These are phyloP conservation scores for Pythium coloratum DNA, from an alignment of 352 stramenopile species.

Conservation along the genomic window DNA sequence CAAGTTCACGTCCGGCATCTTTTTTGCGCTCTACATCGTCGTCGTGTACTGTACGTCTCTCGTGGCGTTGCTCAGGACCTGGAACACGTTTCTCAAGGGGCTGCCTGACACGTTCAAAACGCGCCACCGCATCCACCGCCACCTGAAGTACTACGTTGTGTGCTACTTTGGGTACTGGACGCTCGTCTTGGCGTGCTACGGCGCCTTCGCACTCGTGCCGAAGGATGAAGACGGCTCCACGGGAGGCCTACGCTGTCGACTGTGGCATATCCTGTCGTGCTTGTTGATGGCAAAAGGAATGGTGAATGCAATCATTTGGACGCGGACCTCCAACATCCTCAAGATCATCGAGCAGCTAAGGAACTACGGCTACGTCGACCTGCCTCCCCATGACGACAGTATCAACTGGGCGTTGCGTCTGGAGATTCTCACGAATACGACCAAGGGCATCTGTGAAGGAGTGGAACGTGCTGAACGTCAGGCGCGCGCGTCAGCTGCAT, in stretches of 20 bases:
- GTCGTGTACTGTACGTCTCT: constrained; percentile 80
- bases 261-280: constrained; percentile 75
- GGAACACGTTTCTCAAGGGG: constrained; percentile 79
- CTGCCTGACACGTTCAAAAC: constrained; percentile 76
- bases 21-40: constrained; percentile 83
- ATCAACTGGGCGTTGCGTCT: constrained; percentile 88
- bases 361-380: constrained; percentile 52
- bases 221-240: constrained; percentile 19
- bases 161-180: constrained; percentile 89
- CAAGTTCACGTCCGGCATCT: constrained; percentile 59
- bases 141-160: constrained; percentile 88
- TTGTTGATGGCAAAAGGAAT: constrained; percentile 75
- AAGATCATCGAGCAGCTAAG: constrained; percentile 73
- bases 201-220: constrained; percentile 63
- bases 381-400: constrained; percentile 69
- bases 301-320: constrained; percentile 84
- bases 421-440: constrained; percentile 87
- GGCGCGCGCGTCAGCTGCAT: constrained; percentile 39
- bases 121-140: constrained; percentile 70
- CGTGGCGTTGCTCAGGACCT: constrained; percentile 70
- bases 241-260: constrained; percentile 50
- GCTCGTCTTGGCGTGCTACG: constrained; percentile 68
- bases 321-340: constrained; percentile 79
- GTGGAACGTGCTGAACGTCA: constrained; percentile 67
- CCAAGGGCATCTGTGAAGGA: constrained; percentile 79